Conservation (phyloP, 257 asterid species). For the Salvia splendens region DNA sequence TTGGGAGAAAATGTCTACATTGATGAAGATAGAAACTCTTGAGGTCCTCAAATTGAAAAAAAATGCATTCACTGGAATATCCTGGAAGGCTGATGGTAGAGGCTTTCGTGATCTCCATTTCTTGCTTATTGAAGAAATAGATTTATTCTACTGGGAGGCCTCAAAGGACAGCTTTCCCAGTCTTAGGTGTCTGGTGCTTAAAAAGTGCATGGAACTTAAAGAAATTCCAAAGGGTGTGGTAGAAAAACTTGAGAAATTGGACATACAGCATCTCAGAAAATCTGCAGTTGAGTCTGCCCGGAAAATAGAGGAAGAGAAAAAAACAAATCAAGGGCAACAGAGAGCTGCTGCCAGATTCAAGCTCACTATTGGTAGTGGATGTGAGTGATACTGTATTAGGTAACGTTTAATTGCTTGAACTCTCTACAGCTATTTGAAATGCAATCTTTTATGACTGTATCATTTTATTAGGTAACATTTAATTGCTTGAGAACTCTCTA, state of each 20-base stretch:
- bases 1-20: background rate
- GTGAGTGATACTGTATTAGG: background rate
- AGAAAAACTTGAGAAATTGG: constrained; percentile 36
- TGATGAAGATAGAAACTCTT: background rate
- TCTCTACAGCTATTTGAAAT: background rate
- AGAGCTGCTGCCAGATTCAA: background rate
- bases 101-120: constrained; percentile 30
- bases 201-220: constrained; percentile 27
- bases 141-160: constrained; percentile 40
- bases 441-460: background rate
- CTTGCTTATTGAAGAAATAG: constrained; percentile 32
- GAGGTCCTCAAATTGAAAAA: background rate
- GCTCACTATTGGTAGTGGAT: background rate
- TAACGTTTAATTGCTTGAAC: no score
- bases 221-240: constrained; percentile 33
- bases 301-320: background rate
- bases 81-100: no score
- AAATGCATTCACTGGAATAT: no score
- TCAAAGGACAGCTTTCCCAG: constrained; percentile 34
- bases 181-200: constrained; percentile 35
- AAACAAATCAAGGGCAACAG: background rate
- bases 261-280: constrained; percentile 3
- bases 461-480: no score
- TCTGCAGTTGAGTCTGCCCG: background rate
- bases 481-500: no score